Base-by-base conservation (phyloP, 257 asterid species). In the Thymus mandschuricus region DNA sequence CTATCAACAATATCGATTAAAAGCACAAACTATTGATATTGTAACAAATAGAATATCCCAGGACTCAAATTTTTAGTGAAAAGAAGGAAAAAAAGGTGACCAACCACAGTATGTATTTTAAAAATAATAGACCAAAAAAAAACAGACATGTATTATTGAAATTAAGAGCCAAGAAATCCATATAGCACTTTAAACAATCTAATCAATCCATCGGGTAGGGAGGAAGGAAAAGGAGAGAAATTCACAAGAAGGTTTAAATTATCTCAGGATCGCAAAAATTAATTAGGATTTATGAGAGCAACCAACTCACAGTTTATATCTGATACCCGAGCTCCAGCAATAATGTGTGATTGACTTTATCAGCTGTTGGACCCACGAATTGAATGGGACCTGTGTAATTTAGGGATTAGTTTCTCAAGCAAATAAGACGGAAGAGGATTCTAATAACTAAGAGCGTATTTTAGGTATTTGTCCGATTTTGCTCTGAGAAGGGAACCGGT, bases 361-460 rank as follows among this genome's bases (percentile, higher is more conserved):
- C 81, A 54, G 97, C 76, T 46, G 80, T 79, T 11, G 97, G 96
- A 66, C 98, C 97, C 44, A 82, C 85, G 63, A 93, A 93, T 72
- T 93, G 97, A 75, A 91, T 93, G 46, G 98, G 98, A 70, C 98
- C 98, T 93, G 87, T 59, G 64, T 34, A 59, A 33, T 31, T 58
- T 5, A 31, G 10, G 44, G 64, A 15, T 51, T 7, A 52, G 30
- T n/a, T 13, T 5, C 8, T 49, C 5, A 10, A 49, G 7, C 57
- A 15, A 51, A 51, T 51, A 30, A 51, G 31, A 10, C 29, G 5
- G 13, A 33, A 35, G 40, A 7, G 6, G 28, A 51, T 15, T 51
- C 10, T 51, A 50, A 43, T 43, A 9, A 7, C 11, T 2, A 43
- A 3, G 40, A 3, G 3, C 5, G 3, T 35, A 0, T 35, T 35